phyloP scores from a whole-genome alignment of 768 basidiomycete species.

The Asterophora lycoperdoides region DNA sequence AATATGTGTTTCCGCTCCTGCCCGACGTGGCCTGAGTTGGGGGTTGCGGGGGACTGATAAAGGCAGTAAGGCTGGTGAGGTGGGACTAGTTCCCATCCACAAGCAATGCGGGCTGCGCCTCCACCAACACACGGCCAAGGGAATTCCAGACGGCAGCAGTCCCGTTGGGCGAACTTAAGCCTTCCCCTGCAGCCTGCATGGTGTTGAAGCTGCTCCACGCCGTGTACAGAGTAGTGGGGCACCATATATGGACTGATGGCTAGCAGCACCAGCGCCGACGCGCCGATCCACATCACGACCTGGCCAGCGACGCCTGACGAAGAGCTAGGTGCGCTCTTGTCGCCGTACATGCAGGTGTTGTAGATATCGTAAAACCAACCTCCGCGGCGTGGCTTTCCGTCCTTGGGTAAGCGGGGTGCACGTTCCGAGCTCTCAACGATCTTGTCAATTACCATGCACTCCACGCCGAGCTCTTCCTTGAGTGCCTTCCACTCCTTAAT shows the following conservation, averaged over 20 bases:
- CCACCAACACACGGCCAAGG: conserved; percentile 67
- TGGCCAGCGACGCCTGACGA: conserved; percentile 38
- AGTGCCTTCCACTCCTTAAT: conserved; percentile 75
- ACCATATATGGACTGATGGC: conserved; percentile 58
- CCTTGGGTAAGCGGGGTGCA: conserved; percentile 19
- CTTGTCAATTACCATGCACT: conserved; percentile 74
- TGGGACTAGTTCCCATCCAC: conserved; percentile 47
- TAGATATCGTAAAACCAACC: conserved; percentile 82
- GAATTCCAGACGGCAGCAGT: conserved; percentile 65
- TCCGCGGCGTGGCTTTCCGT: conserved; percentile 26
- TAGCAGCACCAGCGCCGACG: conserved; percentile 57
- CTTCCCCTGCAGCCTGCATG: conserved; percentile 66
- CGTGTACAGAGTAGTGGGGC: conserved; percentile 47
- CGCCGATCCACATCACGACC: conserved; percentile 55
- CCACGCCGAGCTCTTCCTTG: conserved; percentile 75
- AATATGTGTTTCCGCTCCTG: no score
- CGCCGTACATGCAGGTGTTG: conserved; percentile 61
- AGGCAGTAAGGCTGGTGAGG: no score
- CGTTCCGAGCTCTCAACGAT: conserved; percentile 42
- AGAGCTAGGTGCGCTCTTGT: conserved; percentile 32
- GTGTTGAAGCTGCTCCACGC: conserved; percentile 80
- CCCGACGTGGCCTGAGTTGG: no score
- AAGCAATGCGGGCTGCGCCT: conserved; percentile 69
- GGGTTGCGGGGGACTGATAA: no score
- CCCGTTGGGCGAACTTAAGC: conserved; percentile 56